phyloP scores from a whole-genome alignment of 2,329 filamentous ascomycete genomes.

The Hymenoscyphus albidus region DNA sequence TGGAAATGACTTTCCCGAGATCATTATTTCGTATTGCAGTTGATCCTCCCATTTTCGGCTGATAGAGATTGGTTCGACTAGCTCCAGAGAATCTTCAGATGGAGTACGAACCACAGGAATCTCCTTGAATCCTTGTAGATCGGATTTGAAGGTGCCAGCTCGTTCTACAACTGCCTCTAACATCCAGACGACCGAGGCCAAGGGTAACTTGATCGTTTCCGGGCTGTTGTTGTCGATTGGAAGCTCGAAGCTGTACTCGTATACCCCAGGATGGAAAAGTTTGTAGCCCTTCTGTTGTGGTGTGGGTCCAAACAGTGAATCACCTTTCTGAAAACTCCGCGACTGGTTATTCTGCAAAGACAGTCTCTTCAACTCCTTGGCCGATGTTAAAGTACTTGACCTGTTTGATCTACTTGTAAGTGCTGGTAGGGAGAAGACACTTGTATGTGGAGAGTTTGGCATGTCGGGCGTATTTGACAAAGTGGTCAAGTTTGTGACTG shows the following conservation, averaged over 20 bases:
- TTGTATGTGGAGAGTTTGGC: slow-evolving; percentile 8
- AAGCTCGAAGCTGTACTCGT: slow-evolving; percentile 66
- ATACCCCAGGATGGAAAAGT: slow-evolving; percentile 51
- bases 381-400: slow-evolving; percentile 26
- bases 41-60: slow-evolving; percentile 74
- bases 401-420: slow-evolving; percentile 26
- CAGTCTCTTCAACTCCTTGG: slow-evolving; percentile 47
- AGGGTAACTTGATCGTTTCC: slow-evolving; percentile 67
- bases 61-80: slow-evolving; percentile 72
- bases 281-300: slow-evolving; percentile 66
- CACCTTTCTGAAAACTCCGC: slow-evolving; percentile 64
- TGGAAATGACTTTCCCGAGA: slow-evolving; percentile 73
- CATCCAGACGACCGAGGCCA: slow-evolving; percentile 68
- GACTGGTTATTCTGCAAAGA: slow-evolving; percentile 63
- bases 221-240: slow-evolving; percentile 73
- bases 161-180: slow-evolving; percentile 66
- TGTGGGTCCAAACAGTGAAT: slow-evolving; percentile 49
- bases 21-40: slow-evolving; percentile 73
- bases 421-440: slow-evolving; percentile 26
- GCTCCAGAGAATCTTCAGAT: slow-evolving; percentile 65
- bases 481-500: slow-evolving; percentile 26
- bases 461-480: slow-evolving; percentile 4
- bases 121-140: slow-evolving; percentile 63
- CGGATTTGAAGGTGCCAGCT: slow-evolving; percentile 66
- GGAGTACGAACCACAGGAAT: slow-evolving; percentile 65